Conservation (phyloP, 208 protist genomes). For the Trypanosoma melophagium region DNA sequence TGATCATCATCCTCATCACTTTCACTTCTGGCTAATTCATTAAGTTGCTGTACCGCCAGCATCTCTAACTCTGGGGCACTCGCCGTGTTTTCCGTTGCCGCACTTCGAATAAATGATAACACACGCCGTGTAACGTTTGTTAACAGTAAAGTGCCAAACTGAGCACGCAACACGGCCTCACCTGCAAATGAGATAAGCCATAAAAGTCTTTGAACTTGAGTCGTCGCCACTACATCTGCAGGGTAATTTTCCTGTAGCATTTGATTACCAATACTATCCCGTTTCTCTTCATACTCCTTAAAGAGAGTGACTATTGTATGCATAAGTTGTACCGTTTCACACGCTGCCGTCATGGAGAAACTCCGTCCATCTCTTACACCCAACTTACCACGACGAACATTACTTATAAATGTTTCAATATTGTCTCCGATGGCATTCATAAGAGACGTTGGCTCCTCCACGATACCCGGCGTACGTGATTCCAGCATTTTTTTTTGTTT, state of each 20-base stretch:
- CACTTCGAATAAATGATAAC: conserved; percentile 72
- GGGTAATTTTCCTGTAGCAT: conserved; percentile 47
- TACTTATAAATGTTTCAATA: conserved; percentile 68
- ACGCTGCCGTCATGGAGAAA: conserved; percentile 61
- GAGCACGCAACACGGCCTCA: conserved; percentile 58
- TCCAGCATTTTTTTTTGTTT: background rate
- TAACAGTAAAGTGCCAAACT: conserved; percentile 73
- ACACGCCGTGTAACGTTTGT: conserved; percentile 85
- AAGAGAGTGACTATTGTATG: conserved; percentile 54
- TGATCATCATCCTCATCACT: background rate
- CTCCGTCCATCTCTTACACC: conserved; percentile 37
- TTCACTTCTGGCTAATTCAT: conserved; percentile 21
- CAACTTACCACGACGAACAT: conserved; percentile 49
- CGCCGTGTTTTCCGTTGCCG: conserved; percentile 45
- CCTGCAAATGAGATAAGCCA: conserved; percentile 55
- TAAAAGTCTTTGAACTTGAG: conserved; percentile 55
- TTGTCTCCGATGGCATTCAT: conserved; percentile 42
- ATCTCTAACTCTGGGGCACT: conserved; percentile 49
- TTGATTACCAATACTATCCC: conserved; percentile 34
- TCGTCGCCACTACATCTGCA: conserved; percentile 50
- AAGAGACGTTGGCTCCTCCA: conserved; percentile 30
- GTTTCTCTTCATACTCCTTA: conserved; percentile 37
- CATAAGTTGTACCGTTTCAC: conserved; percentile 61
- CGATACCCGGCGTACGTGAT: too few relatives aligned
- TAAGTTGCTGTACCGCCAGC: conserved; percentile 39